Conservation (phyloP, 345 rosid species). For the Ricinus communis region DNA sequence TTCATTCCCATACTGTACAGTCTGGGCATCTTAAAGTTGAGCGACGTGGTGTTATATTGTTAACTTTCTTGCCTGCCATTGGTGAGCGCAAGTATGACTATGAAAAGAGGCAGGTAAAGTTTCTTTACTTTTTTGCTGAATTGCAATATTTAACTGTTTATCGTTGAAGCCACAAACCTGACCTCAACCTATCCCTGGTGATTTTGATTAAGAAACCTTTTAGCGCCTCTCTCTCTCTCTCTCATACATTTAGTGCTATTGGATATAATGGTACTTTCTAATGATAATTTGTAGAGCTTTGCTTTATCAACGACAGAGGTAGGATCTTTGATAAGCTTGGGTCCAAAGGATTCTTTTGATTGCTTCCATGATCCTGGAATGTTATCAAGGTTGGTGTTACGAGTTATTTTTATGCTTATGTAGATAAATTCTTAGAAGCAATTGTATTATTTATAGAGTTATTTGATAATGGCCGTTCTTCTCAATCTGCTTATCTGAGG, state of each 20-base stretch:
- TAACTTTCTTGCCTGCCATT: conserved; percentile 76
- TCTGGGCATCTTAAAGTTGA: conserved; percentile 57
- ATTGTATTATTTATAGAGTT: not conserved
- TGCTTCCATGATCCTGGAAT: conserved; percentile 94
- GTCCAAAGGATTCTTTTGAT: conserved; percentile 65
- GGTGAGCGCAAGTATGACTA: conserved; percentile 90
- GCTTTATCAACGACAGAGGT: conserved; percentile 89
- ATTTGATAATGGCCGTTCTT: not conserved
- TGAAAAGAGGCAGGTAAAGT: conserved; percentile 70
- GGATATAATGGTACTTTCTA: conserved; percentile 8
- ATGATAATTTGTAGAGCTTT: conserved; percentile 53
- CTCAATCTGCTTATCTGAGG: not conserved
- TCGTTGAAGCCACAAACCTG: conserved; percentile 1
- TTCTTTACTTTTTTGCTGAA: not conserved
- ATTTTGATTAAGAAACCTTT: not conserved
- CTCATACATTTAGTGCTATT: not conserved
- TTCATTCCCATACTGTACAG: conserved; percentile 30
- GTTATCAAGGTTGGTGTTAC: conserved; percentile 56
- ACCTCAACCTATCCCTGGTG: too few relatives aligned
- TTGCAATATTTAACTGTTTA: not conserved
- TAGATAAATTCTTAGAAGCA: not conserved
- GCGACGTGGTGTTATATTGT: conserved; percentile 70
- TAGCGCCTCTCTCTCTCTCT: not conserved
- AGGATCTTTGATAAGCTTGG: conserved; percentile 80
- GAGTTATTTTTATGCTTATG: not conserved